These are phyloP conservation scores for Guillardia theta DNA, from an alignment of 78 protist species.

Conservation along the genomic window DNA sequence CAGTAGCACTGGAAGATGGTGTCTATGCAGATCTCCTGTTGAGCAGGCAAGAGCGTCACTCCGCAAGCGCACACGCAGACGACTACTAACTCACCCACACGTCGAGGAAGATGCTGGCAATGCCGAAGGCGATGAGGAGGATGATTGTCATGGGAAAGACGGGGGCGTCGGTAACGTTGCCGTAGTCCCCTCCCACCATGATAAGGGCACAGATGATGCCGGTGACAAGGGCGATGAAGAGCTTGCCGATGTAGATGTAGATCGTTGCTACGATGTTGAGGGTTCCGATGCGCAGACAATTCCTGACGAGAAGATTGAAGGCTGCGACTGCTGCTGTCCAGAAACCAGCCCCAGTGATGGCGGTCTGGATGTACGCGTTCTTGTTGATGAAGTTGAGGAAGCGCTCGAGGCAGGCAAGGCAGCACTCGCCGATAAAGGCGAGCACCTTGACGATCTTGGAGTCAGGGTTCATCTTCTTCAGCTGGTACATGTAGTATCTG, in stretches of 20 bases:
- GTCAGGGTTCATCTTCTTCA: background rate
- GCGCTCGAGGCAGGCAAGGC: slow-evolving; percentile 71
- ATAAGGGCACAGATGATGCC: background rate
- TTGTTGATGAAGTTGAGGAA: slow-evolving; percentile 77
- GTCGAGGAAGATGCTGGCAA: background rate
- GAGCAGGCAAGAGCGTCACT: too few species aligned
- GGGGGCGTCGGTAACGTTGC: background rate
- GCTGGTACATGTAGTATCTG: slow-evolving; percentile 11
- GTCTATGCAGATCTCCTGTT: background rate
- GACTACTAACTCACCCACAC: background rate
- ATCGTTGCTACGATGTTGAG: background rate
- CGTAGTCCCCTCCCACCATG: slow-evolving; percentile 4
- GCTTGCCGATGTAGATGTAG: background rate
- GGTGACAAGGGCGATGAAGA: background rate
- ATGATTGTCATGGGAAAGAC: background rate
- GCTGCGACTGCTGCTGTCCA: background rate
- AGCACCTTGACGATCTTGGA: background rate
- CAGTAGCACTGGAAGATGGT: background rate
- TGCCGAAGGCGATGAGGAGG: background rate
- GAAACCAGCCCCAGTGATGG: background rate
- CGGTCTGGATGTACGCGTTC: slow-evolving; percentile 81
- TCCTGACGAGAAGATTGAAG: background rate
- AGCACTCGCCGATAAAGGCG: background rate
- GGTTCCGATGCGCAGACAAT: background rate
- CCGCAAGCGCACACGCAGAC: background rate